phyloP scores from a whole-genome alignment of 2,329 filamentous ascomycete genomes.

The Trichoderma oligosporum region DNA sequence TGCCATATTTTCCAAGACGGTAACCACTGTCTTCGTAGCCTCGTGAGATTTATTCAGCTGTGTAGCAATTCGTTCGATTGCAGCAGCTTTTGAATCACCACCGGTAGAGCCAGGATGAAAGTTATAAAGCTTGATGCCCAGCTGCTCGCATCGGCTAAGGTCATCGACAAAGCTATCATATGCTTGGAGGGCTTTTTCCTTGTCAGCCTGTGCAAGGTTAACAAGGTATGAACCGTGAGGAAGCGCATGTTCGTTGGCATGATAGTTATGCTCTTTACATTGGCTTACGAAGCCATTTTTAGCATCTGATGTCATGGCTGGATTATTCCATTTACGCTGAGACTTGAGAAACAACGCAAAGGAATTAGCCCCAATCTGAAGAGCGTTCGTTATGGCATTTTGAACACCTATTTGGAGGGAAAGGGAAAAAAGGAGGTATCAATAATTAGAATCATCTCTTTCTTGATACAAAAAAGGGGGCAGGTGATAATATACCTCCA shows the following conservation, averaged over 20 bases:
- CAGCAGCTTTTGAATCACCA: constrained; percentile 61
- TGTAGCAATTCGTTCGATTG: constrained; percentile 72
- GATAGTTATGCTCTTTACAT: constrained; percentile 67
- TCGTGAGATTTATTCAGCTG: constrained; percentile 79
- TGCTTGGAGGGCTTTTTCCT: constrained; percentile 76
- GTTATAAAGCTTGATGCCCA: constrained; percentile 92
- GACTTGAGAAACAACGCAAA: constrained; percentile 96
- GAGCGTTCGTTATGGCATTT: constrained; percentile 74
- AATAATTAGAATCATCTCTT: too few species aligned
- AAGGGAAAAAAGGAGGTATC: neutral
- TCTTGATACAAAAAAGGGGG: too few species aligned
- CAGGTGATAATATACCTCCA: constrained; percentile 57
- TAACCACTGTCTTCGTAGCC: constrained; percentile 71
- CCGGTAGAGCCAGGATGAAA: constrained; percentile 90
- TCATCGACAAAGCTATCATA: constrained; percentile 87
- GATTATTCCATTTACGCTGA: constrained; percentile 90
- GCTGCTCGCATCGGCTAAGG: constrained; percentile 73
- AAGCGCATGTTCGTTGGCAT: constrained; percentile 68
- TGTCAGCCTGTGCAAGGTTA: constrained; percentile 84
- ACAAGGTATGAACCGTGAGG: constrained; percentile 96
- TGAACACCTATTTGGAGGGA: constrained; percentile 65
- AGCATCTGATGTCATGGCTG: constrained; percentile 66
- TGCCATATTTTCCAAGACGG: constrained; percentile 94
- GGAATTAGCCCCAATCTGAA: constrained; percentile 82
- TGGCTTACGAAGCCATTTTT: constrained; percentile 65